phyloP scores from a whole-genome alignment of 106 monocot genomes.

The Platanthera zijinensis region DNA sequence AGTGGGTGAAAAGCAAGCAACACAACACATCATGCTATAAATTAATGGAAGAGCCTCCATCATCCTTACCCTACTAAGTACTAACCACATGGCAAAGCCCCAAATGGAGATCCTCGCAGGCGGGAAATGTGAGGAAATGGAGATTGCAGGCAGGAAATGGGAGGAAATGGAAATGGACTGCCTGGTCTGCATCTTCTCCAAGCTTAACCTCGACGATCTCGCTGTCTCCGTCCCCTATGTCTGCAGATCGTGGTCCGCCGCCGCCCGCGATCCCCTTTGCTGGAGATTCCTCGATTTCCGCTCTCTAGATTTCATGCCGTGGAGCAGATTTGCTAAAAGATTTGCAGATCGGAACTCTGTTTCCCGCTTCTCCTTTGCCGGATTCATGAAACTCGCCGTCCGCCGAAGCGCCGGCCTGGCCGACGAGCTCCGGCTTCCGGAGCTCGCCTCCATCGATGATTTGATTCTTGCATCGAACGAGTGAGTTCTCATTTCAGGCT shows the following conservation, averaged over 20 bases:
- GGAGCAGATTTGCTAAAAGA: constrained; percentile 11
- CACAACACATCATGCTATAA: background rate
- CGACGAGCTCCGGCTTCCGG: constrained; percentile 3
- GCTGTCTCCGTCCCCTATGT: background rate
- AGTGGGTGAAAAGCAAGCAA: too few species aligned
- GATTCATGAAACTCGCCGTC: background rate
- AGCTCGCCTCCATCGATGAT: background rate
- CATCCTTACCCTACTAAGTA: background rate
- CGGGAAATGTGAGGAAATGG: constrained; percentile 16
- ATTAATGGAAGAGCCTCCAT: background rate
- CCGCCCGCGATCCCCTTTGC: constrained; percentile 8
- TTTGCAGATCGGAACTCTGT: background rate
- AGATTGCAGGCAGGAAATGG: constrained; percentile 4
- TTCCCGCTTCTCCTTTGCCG: constrained; percentile 1
- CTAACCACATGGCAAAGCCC: background rate
- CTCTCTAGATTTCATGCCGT: constrained; percentile 14
- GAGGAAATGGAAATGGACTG: constrained; percentile 21
- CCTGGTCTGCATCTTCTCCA: constrained; percentile 20
- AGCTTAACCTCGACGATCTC: constrained; percentile 2
- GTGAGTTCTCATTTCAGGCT: background rate
- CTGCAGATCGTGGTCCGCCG: constrained; percentile 1
- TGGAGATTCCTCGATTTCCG: constrained; percentile 20
- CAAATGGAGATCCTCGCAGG: background rate
- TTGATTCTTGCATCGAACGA: background rate
- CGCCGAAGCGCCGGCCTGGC: background rate